These are phyloP conservation scores for Pichia deserticola DNA, from an alignment of 805 yeast species.

Conservation along the genomic window DNA sequence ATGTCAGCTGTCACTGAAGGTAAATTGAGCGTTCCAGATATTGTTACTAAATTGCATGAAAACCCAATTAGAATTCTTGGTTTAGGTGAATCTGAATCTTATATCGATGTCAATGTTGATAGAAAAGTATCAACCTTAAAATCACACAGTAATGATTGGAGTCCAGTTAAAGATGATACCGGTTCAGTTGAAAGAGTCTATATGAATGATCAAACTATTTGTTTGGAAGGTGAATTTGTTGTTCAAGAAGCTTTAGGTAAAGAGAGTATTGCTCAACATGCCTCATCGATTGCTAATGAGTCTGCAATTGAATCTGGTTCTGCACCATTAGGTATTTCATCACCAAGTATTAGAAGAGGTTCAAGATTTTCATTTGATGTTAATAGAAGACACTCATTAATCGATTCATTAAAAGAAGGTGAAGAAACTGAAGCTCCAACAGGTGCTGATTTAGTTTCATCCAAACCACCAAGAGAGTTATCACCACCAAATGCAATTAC, in stretches of 20 bases:
- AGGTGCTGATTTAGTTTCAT: slow-evolving; percentile 66
- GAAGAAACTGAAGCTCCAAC: slow-evolving; percentile 37
- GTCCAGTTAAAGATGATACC: slow-evolving; percentile 48
- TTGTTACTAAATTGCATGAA: slow-evolving; percentile 65
- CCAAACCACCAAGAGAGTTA: slow-evolving; percentile 64
- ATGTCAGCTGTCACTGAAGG: slow-evolving; percentile 73
- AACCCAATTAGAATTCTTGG: slow-evolving; percentile 79
- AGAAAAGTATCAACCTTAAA: slow-evolving; percentile 43
- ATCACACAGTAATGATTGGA: slow-evolving; percentile 37
- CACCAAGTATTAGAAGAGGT: slow-evolving; percentile 30
- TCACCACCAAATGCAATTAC: slow-evolving; percentile 74
- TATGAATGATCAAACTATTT: slow-evolving; percentile 68
- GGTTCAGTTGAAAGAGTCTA: slow-evolving; percentile 90
- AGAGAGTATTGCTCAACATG: slow-evolving; percentile 41
- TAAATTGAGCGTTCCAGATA: slow-evolving; percentile 63
- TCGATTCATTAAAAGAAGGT: slow-evolving; percentile 20
- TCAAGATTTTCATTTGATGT: slow-evolving; percentile 45
- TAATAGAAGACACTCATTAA: slow-evolving; percentile 32
- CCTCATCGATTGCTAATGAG: slow-evolving; percentile 22
- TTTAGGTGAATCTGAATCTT: slow-evolving; percentile 71
- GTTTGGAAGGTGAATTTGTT: slow-evolving; percentile 73
- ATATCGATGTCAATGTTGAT: slow-evolving; percentile 79
- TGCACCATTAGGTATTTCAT: slow-evolving; percentile 22
- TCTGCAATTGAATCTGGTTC: slow-evolving; percentile 15
- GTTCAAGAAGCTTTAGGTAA: slow-evolving; percentile 55